Conservation (phyloP, 2,329 filamentous ascomycete genomes). For the Alternaria sp. region DNA sequence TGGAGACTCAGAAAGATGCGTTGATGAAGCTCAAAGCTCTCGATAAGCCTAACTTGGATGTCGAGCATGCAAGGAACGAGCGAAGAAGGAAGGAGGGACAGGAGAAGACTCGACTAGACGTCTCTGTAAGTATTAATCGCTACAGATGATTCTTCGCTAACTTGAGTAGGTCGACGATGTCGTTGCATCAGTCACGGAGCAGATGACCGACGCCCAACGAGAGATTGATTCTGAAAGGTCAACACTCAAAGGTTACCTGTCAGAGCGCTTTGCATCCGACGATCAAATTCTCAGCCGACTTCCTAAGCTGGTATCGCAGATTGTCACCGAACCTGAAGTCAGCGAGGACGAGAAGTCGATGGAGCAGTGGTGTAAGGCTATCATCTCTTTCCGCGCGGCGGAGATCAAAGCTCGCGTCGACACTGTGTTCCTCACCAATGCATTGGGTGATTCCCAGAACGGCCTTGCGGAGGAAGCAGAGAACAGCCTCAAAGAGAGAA, state of each 20-base stretch:
- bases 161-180: conserved; percentile 37
- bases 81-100: conserved; percentile 44
- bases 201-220: conserved; percentile 53
- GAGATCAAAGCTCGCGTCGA: conserved; percentile 55
- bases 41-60: conserved; percentile 50
- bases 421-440: conserved; percentile 60
- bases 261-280: conserved; percentile 63
- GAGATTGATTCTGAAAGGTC: conserved; percentile 56
- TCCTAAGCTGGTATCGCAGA: conserved; percentile 69
- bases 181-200: conserved; percentile 36
- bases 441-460: conserved; percentile 14
- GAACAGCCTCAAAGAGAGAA: conserved; percentile 59
- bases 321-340: conserved; percentile 57
- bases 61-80: conserved; percentile 49
- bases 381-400: conserved; percentile 49
- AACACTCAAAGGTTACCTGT: conserved; percentile 58
- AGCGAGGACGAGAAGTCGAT: conserved; percentile 61
- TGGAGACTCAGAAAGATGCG: conserved; percentile 68
- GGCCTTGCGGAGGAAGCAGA: conserved; percentile 19
- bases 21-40: conserved; percentile 62
- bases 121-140: conserved; percentile 32
- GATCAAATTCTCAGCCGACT: conserved; percentile 70
- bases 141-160: not conserved
- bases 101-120: conserved; percentile 52
- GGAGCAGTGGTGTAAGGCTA: conserved; percentile 60